Evolutionary conservation across 2,329 filamentous ascomycete species (phyloP).

Genomic region (Bipolaris bicolor): DNA sequence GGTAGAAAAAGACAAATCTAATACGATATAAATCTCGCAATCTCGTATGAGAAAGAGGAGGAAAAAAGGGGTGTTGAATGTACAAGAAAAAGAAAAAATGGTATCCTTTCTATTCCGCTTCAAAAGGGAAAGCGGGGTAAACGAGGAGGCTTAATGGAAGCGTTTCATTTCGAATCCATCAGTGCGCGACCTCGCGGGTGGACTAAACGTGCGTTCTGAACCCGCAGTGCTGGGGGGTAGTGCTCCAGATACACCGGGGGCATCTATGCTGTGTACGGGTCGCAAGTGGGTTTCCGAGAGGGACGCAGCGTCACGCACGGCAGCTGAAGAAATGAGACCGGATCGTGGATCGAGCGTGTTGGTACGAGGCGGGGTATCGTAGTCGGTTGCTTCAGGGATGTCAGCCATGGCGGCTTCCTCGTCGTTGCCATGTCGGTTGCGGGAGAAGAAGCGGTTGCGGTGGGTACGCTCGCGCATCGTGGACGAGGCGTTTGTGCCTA

Average conservation of each 20-base stretch:
- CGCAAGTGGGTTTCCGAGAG: slow-evolving; percentile 11
- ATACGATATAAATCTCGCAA: not conserved
- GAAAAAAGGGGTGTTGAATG: not conserved
- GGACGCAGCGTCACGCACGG: slow-evolving; percentile 35
- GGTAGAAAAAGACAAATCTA: too few relatives aligned
- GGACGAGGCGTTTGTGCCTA: slow-evolving; percentile 43
- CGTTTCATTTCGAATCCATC: slow-evolving; percentile 45
- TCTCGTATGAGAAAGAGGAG: not conserved
- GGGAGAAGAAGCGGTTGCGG: slow-evolving; percentile 67
- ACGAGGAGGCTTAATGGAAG: slow-evolving; percentile 21
- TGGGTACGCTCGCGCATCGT: slow-evolving; percentile 52
- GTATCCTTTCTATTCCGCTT: not conserved
- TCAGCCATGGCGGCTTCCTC: slow-evolving; percentile 57
- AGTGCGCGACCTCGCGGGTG: slow-evolving; percentile 35
- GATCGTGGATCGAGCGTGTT: slow-evolving; percentile 48
- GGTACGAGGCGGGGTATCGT: slow-evolving; percentile 24
- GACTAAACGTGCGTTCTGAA: slow-evolving; percentile 30
- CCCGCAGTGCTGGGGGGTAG: slow-evolving; percentile 29
- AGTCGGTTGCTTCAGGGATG: slow-evolving; percentile 48
- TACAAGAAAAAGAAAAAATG: not conserved
- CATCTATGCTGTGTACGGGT: slow-evolving; percentile 1
- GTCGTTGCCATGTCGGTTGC: slow-evolving; percentile 44
- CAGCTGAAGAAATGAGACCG: slow-evolving; percentile 40
- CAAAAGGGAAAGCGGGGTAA: not conserved
- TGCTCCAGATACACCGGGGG: slow-evolving; percentile 31